Evolutionary conservation across 768 basidiomycete genomes (phyloP).

Genomic region (Tephrocybe sp.): DNA sequence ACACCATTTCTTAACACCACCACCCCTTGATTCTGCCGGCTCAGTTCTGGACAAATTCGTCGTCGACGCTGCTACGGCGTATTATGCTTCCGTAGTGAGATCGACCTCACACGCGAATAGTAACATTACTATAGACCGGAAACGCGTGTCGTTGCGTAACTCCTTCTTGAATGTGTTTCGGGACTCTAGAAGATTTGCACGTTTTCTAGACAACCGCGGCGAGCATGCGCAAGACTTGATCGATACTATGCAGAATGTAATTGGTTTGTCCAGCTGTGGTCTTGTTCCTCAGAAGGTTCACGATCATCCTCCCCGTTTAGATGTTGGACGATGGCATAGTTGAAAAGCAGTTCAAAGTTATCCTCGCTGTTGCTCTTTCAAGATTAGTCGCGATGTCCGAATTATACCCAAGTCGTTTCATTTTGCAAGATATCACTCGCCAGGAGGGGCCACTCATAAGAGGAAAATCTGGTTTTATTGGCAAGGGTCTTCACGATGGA

Average conservation of each 20-base stretch:
- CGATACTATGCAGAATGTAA: not conserved
- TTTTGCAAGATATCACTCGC: not conserved
- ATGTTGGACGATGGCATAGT: not conserved
- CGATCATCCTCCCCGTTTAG: not conserved
- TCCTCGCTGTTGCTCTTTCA: not conserved
- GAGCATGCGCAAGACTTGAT: not conserved
- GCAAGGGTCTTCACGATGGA: not conserved
- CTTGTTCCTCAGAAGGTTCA: too few species aligned
- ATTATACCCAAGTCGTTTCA: not conserved
- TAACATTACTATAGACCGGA: not conserved
- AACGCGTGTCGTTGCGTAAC: not conserved
- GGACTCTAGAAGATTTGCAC: not conserved
- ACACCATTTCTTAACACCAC: too few species aligned
- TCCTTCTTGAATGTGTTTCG: not conserved
- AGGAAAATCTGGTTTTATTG: not conserved
- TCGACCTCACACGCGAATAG: not conserved
- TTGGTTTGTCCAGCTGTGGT: not conserved
- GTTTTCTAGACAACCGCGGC: not conserved
- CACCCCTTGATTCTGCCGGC: not conserved
- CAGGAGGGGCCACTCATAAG: not conserved
- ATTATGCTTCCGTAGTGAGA: too few species aligned
- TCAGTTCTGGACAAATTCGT: not conserved
- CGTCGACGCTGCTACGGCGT: not conserved
- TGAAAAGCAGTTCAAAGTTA: not conserved
- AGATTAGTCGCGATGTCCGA: not conserved